phyloP scores from a whole-genome alignment of 2,329 filamentous ascomycete genomes.

The Aspergillus hortae region DNA sequence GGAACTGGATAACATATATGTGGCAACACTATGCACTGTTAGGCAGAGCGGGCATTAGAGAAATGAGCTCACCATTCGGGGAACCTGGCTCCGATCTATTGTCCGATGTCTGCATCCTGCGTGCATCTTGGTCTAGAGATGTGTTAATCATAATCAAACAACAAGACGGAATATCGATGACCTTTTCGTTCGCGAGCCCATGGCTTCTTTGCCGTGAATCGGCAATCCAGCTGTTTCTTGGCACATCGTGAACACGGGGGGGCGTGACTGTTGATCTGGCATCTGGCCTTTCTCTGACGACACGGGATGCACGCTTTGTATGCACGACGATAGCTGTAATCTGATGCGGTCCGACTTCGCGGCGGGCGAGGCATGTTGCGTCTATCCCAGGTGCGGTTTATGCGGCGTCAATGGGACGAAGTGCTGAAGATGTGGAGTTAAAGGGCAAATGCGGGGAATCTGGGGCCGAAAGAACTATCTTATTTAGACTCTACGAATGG shows the following conservation, averaged over 20 bases:
- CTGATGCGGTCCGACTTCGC: conserved; percentile 13
- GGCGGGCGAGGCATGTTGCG: conserved; percentile 6
- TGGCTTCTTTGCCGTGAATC: conserved; percentile 29
- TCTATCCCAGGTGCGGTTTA: neutral
- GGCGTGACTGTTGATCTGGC: conserved; percentile 33
- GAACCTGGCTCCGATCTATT: neutral
- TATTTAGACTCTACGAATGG: neutral
- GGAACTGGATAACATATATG: neutral
- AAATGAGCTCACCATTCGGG: neutral
- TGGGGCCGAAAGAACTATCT: neutral
- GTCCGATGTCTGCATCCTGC: neutral
- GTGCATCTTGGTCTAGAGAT: neutral
- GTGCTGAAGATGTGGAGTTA: neutral
- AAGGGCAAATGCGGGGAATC: neutral
- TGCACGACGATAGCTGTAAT: conserved; percentile 41
- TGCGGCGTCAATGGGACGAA: neutral
- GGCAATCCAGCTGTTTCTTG: conserved; percentile 42
- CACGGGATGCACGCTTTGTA: conserved; percentile 49
- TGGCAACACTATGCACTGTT: neutral
- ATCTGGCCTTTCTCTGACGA: conserved; percentile 45
- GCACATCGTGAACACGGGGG: conserved; percentile 41
- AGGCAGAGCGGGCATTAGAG: too few species aligned
- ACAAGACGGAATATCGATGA: neutral
- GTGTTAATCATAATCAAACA: too few species aligned
- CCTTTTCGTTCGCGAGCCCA: conserved; percentile 16